Base-by-base conservation (phyloP, 2,329 filamentous ascomycete genomes). In the Trichoderma atrobrunneum region DNA sequence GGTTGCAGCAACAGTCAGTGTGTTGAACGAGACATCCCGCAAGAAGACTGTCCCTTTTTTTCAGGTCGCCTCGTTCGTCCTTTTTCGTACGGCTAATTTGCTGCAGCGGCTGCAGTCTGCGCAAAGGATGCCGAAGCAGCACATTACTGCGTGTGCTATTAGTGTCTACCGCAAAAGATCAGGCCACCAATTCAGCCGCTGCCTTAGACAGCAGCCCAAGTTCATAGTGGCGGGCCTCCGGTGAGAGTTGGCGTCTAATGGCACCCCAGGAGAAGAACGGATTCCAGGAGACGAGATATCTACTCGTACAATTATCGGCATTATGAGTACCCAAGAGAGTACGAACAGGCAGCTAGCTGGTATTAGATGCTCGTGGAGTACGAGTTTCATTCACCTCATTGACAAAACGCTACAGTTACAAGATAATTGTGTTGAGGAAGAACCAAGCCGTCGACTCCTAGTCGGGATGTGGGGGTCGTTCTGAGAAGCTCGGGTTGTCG, bases 401-500 rank as follows among this genome's bases (percentile, higher is more conserved):
- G 16, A 32, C 32, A n/a, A 43, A 30, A 18, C 28, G 36, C 18
- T 10, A 12, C 39, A 26, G 7, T 51, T 21, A 26, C 48, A 57
- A 60, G 18, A 8, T 16, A n/a, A 43, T n/a, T 30, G n/a, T 7
- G 11, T n/a, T 32, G 48, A 59, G 56, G 24, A 24, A 30, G 16
- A 39, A n/a, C 66, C 16, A 32, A 21, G 7, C 36, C 6, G 28
- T 28, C 24, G 21, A 16, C 24, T 39, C 59, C 10, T 32, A 8
- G 14, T 36, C 69, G 69, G 69, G 16, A 71, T 64, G 69, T 71
- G 69, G 69, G 57, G 60, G 16, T 10, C 39, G 8, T 54, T 24
- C 48, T 43, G 39, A 54, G 36, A 39, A 36, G 10, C 14, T 30
- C 43, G 69, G 48, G 26, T 30, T 56, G 32, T 56, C n/a, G 57